Evolutionary conservation across 1,284 basidiomycete species (phyloP), one percentile per base, ranked within the genome.

Genomic region (Puccinia sorghi): DNA sequence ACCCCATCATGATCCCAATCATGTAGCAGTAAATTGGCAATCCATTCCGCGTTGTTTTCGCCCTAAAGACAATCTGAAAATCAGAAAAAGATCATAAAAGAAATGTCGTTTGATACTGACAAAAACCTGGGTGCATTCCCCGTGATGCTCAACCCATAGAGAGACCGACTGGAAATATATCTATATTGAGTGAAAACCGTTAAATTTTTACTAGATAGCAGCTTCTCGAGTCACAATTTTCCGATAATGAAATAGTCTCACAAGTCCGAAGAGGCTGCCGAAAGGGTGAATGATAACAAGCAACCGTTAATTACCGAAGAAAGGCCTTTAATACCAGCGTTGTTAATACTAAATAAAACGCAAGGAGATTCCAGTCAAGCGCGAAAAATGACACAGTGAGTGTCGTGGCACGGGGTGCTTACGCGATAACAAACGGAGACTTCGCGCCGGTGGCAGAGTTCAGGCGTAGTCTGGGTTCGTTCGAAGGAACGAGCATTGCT

Each of bases 381-480:
- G 39, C 20, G 41, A 32, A 17, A 46, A n/a, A 25, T 41, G 12
- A 25, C 17, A 46, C 39, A 56, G 37, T n/a, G 25, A 27, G 2
- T 43, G 12, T n/a, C 50, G 63, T 11, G 32, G 13, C 1, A 37
- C 32, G n/a, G 27, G 37, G 13, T 52, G 43, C 77, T 64, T 48
- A 79, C 77, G 77, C 70, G 41, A 79, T 79, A n/a, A 79, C 77
- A 56, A 79, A 79, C 8, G 77, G 77, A 8, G 77, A 79, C 50
- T 72, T 79, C 46, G 77, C 77, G 6, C 77, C 77, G 20, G 59
- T 66, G n/a, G 54, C 17, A 8, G 59, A 50, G 22, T 48, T 61
- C 27, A 79, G 50, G 12, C 56, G 70, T 9, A 79, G 77, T 66
- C 59, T 41, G 17, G 77, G 77, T 15, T 79, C 77, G 22, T 79